phyloP scores from a whole-genome alignment of 495 filamentous ascomycete genomes.

The Aspergillus haitiensis region DNA sequence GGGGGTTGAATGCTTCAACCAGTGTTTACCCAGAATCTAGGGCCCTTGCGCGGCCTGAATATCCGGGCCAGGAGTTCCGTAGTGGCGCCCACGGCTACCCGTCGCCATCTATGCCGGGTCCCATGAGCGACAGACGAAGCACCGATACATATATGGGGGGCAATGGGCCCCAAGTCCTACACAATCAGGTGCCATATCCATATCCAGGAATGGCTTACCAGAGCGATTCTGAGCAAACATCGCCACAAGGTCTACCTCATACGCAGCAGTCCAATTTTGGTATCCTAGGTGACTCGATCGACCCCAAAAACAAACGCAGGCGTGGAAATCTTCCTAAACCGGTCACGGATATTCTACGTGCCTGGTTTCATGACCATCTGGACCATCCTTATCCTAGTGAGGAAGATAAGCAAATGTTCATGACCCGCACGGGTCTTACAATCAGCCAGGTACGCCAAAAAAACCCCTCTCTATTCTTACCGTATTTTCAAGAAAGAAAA shows the following conservation, averaged over 20 bases:
- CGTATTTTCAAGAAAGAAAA: not conserved
- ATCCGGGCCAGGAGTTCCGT: conserved; percentile 32
- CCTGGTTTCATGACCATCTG: conserved; percentile 76
- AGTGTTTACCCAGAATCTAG: conserved; percentile 35
- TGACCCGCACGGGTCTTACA: conserved; percentile 70
- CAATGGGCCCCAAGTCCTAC: conserved; percentile 30
- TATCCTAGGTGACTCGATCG: conserved; percentile 45
- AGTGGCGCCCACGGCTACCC: conserved; percentile 18
- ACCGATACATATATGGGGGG: conserved; percentile 29
- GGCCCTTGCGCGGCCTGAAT: conserved; percentile 34
- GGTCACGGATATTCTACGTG: conserved; percentile 75
- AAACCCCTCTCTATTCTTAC: not conserved
- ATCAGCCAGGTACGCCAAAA: conserved; percentile 66
- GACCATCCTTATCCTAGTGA: conserved; percentile 86
- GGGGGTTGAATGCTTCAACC: conserved; percentile 22
- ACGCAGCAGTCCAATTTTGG: conserved; percentile 46
- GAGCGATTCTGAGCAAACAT: conserved; percentile 37
- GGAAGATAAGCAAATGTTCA: conserved; percentile 83
- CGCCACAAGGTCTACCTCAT: conserved; percentile 33
- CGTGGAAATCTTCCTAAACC: conserved; percentile 87
- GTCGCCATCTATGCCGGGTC: conserved; percentile 1
- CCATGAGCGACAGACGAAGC: conserved; percentile 30
- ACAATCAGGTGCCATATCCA: conserved; percentile 31
- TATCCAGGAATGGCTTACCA: conserved; percentile 36
- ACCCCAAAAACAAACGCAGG: conserved; percentile 57